Percentiles rank a stretch among this genome's conserved stretches.
phyloP scores from a whole-genome alignment of 2,329 filamentous ascomycete species.

The Hypocrella siamensis region DNA sequence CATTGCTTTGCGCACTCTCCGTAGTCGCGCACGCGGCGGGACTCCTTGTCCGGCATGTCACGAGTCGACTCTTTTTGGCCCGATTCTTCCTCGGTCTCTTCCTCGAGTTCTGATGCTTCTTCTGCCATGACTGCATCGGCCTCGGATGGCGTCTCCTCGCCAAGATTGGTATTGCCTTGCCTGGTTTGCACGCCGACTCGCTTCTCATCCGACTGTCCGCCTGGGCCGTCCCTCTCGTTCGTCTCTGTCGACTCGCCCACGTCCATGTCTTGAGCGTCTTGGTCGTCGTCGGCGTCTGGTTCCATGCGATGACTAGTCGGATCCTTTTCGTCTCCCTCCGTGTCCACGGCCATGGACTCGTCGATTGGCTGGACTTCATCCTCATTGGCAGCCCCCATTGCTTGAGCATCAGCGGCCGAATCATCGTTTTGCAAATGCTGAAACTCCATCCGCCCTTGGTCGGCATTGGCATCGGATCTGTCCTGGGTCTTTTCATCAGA shows the following conservation, averaged over 20 bases:
- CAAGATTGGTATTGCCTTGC: conserved; percentile 42
- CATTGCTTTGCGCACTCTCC: conserved; percentile 56
- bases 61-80: conserved; percentile 59
- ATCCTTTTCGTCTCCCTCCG: conserved; percentile 51
- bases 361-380: conserved; percentile 79
- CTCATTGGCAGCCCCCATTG: conserved; percentile 73
- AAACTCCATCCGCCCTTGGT: conserved; percentile 70
- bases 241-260: conserved; percentile 20
- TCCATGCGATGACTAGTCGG: conserved; percentile 31
- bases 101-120: conserved; percentile 29
- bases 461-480: conserved; percentile 28
- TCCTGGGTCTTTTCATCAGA: conserved; percentile 13
- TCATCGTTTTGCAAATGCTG: conserved; percentile 84
- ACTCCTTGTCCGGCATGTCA: conserved; percentile 41
- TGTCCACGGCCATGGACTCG: conserved; percentile 74
- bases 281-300: conserved; percentile 30
- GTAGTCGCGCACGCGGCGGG: conserved; percentile 29
- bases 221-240: conserved; percentile 23
- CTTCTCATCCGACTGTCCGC: conserved; percentile 35
- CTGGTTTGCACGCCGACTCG: conserved; percentile 44
- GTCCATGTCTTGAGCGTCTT: too few species aligned
- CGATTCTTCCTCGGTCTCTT: conserved; percentile 35
- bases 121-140: conserved; percentile 22
- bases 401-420: conserved; percentile 71
- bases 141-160: conserved; percentile 28